Evolutionary conservation across 108 stramenopile species (phyloP), one percentile per base, ranked within the genome.

Genomic region (Skeletonema menzelii): DNA sequence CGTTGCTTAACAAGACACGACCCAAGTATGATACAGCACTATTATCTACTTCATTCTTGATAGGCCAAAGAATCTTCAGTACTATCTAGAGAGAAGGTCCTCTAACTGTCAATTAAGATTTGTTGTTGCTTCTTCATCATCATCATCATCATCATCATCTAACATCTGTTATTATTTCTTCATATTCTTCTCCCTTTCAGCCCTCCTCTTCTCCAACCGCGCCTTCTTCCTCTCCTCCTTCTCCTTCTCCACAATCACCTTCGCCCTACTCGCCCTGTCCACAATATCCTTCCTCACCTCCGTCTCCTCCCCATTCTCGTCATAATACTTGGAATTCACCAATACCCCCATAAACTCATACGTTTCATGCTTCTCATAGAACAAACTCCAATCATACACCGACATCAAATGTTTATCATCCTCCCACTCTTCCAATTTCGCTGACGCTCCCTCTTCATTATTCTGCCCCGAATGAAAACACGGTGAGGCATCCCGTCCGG

Each of bases 401-500:
- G 73, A 27, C 46, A 65, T n/a, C 26, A 82, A 35, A 42, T 42
- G 40, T 26, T 88, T 70, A 12, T 64, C 66, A 10, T 46, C 69
- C 13, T 69, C 81, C 69, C 86, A 80, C 1, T 76, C 80, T 34
- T 82, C 82, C 28, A 86, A 63, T 8, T 70, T 56, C 53, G 86
- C 86, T 17, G 57, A 44, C 12, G 87, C 85, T 55, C 87, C 91
- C 60, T 89, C 88, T 6, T 61, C 69, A 13, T 84, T 91, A 77
- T 90, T 89, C 1, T 75, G 73, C 7, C 94, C 94, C n/a, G 88
- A 73, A 12, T 87, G 61, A 62, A 92, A 88, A 17, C 76, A 77
- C n/a, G 75, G 59, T 67, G 86, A 87, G 24, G 75, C 79, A 24
- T 56, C 67, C 17, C 84, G 72, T 35, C 66, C 77, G 0, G 79